Conservation (phyloP, 139 green algal species). For the Closterium sp. region DNA sequence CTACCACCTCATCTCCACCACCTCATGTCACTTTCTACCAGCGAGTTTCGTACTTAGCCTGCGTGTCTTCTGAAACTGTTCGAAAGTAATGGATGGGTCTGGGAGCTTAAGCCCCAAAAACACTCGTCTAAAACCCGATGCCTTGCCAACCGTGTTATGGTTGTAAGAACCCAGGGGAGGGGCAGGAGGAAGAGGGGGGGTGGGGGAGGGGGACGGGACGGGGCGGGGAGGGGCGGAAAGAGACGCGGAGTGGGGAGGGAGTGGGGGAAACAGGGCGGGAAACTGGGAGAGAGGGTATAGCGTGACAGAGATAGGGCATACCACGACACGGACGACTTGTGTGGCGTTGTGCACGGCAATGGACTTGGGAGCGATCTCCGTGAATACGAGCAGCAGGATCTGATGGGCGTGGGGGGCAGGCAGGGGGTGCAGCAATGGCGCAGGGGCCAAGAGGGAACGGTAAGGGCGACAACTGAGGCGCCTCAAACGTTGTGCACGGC, state of each 20-base stretch:
- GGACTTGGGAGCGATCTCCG: conserved; percentile 60
- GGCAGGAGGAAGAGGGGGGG: not conserved
- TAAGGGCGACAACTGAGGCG: not conserved
- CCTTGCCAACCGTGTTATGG: no score
- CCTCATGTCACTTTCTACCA: no score
- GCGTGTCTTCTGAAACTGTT: no score
- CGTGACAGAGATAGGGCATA: not conserved
- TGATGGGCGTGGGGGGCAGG: not conserved
- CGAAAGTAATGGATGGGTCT: no score
- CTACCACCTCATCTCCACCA: no score
- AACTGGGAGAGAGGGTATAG: not conserved
- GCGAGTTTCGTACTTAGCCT: no score
- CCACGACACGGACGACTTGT: conserved; percentile 48
- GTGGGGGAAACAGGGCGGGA: not conserved
- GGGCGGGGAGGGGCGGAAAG: not conserved
- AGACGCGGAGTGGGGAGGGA: not conserved
- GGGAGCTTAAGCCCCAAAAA: no score
- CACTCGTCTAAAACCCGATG: no score
- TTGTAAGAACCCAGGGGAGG: no score
- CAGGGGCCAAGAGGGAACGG: not conserved
- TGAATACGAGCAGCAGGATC: conserved; percentile 57
- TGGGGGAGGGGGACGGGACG: not conserved
- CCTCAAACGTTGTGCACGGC: conserved; percentile 56
- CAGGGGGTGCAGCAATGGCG: not conserved
- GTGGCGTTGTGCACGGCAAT: conserved; percentile 59